These are phyloP conservation scores for Sordariomycetes sp. DNA, from an alignment of 2,329 filamentous ascomycete genomes.

Conservation along the genomic window DNA sequence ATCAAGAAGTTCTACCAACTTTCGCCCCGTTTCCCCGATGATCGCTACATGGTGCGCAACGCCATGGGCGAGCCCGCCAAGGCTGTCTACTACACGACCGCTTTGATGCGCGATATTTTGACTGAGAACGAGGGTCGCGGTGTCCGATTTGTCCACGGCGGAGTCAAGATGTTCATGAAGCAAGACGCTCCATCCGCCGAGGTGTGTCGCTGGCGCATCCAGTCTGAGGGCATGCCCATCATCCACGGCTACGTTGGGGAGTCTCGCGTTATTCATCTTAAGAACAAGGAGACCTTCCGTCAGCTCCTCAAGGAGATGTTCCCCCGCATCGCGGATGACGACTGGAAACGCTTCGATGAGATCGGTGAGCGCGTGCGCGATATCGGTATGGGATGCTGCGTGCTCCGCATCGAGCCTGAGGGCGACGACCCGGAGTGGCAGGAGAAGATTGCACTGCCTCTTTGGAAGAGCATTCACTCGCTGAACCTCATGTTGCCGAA, in stretches of 20 bases:
- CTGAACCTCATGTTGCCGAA: constrained; percentile 98
- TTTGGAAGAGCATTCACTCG: constrained; percentile 89
- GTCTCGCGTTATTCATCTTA: constrained; percentile 64
- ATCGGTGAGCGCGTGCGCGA: constrained; percentile 76
- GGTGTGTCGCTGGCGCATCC: constrained; percentile 89
- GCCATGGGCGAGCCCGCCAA: constrained; percentile 79
- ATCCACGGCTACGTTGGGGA: constrained; percentile 84
- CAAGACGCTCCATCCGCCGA: constrained; percentile 83
- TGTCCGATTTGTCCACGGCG: constrained; percentile 92
- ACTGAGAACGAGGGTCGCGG: constrained; percentile 80
- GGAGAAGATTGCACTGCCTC: constrained; percentile 79
- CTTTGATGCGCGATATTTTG: constrained; percentile 76
- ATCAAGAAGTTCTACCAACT: constrained; percentile 83
- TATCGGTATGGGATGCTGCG: constrained; percentile 84
- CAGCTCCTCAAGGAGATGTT: constrained; percentile 94
- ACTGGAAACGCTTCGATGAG: constrained; percentile 71
- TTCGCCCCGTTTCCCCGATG: constrained; percentile 73
- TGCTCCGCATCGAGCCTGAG: constrained; percentile 73
- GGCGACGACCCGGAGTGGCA: constrained; percentile 48
- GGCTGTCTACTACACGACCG: constrained; percentile 93
- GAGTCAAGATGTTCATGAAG: constrained; percentile 99
- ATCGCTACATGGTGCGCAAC: constrained; percentile 95
- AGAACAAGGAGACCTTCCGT: constrained; percentile 69
- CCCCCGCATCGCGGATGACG: constrained; percentile 70
- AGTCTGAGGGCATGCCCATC: constrained; percentile 87